phyloP scores from a whole-genome alignment of 2,329 filamentous ascomycete genomes.

The Corynespora cassiicola region DNA sequence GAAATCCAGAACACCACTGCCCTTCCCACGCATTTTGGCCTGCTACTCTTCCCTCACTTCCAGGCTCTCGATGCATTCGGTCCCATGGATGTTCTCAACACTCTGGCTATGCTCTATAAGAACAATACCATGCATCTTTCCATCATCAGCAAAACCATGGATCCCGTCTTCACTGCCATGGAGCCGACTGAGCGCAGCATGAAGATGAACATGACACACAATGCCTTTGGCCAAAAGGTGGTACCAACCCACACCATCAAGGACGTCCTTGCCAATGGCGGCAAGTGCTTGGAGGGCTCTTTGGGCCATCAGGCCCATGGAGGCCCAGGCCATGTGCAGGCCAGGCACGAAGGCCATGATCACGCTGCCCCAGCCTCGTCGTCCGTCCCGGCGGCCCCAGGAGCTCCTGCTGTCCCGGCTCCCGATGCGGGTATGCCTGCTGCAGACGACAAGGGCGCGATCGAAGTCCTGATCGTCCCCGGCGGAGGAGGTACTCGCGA shows the following conservation, averaged over 20 bases:
- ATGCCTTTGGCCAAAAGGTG: conserved; percentile 46
- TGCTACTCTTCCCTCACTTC: conserved; percentile 29
- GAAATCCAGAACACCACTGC: conserved; percentile 27
- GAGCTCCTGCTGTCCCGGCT: too few species aligned
- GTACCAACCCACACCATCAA: conserved; percentile 61
- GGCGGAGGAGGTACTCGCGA: conserved; percentile 62
- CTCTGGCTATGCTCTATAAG: conserved; percentile 30
- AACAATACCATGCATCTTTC: conserved; percentile 34
- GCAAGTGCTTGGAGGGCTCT: neutral
- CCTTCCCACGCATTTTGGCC: conserved; percentile 29
- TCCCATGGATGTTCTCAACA: conserved; percentile 54
- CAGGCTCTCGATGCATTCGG: conserved; percentile 48
- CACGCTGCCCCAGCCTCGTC: too few species aligned
- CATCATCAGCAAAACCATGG: conserved; percentile 31
- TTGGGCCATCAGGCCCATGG: neutral
- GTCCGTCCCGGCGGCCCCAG: too few species aligned
- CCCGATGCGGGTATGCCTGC: neutral
- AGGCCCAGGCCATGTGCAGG: neutral
- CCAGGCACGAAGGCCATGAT: too few species aligned
- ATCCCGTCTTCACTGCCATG: conserved; percentile 34
- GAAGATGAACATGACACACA: conserved; percentile 13
- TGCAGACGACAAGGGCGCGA: conserved; percentile 24
- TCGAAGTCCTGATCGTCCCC: conserved; percentile 70
- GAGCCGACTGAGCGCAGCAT: conserved; percentile 16
- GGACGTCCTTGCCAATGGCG: conserved; percentile 43